These are phyloP conservation scores for Nicotiana attenuata DNA, from an alignment of 257 asterid genomes.

Conservation along the genomic window DNA sequence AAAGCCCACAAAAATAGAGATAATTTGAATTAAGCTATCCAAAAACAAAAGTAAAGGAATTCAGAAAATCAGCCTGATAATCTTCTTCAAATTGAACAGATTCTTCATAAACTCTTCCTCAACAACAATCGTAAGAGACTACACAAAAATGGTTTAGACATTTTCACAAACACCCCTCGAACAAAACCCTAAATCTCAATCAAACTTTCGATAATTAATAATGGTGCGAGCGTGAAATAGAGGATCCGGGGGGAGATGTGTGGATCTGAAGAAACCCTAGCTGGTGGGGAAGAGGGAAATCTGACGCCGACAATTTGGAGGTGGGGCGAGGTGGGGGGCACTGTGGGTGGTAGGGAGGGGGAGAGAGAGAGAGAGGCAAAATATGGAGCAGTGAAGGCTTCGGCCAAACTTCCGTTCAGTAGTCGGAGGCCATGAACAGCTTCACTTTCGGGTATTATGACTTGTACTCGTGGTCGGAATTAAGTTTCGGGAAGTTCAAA, in stretches of 20 bases:
- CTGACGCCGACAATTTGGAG: constrained; percentile 48
- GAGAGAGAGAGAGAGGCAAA: too few relatives aligned
- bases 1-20: constrained; percentile 1
- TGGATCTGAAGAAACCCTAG: constrained; percentile 45
- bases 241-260: constrained; percentile 18
- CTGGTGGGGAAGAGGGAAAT: constrained; percentile 35
- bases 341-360: too few relatives aligned
- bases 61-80: constrained; percentile 43
- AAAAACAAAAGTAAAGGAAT: constrained; percentile 16
- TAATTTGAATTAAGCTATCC: not conserved
- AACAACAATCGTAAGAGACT: constrained; percentile 17
- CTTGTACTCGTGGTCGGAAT: too few relatives aligned
- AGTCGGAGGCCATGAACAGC: too few relatives aligned
- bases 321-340: constrained; percentile 20
- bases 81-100: constrained; percentile 41
- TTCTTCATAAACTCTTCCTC: constrained; percentile 56
- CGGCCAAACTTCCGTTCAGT: too few relatives aligned
- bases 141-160: constrained; percentile 3
- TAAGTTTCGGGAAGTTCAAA: too few relatives aligned
- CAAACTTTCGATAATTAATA: not conserved
- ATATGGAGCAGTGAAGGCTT: too few relatives aligned
- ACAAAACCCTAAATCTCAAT: constrained; percentile 4
- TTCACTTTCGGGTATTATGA: too few relatives aligned
- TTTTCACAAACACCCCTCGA: constrained; percentile 4
- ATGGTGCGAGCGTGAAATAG: not conserved